These are phyloP conservation scores for Oryza meyeriana DNA, from an alignment of 176 grass and related monocot species.

Conservation along the genomic window DNA sequence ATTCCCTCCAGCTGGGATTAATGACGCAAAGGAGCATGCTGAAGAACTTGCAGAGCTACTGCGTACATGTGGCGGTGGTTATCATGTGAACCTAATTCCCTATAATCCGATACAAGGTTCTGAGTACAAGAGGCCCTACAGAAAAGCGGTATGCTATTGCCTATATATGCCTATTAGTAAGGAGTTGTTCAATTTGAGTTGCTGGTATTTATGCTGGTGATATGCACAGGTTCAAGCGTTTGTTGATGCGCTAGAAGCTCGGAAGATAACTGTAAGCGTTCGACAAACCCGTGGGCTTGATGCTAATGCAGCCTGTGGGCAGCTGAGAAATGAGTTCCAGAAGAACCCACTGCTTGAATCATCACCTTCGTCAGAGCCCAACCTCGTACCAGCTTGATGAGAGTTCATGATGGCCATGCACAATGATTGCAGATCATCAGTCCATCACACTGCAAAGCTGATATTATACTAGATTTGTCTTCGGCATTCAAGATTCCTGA, in stretches of 20 bases:
- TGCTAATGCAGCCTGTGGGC: slow-evolving; percentile 90
- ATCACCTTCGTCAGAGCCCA: slow-evolving; percentile 14
- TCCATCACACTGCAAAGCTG: neutral
- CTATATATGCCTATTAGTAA: neutral
- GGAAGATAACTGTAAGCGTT: slow-evolving; percentile 79
- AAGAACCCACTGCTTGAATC: slow-evolving; percentile 64
- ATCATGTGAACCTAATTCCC: slow-evolving; percentile 95
- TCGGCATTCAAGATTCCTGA: neutral
- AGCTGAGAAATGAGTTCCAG: slow-evolving; percentile 88
- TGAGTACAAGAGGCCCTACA: slow-evolving; percentile 91
- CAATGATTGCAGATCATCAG: neutral
- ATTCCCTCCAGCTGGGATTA: slow-evolving; percentile 64
- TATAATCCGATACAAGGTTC: slow-evolving; percentile 94
- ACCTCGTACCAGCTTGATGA: slow-evolving; percentile 36
- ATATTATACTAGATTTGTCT: neutral
- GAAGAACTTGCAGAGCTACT: slow-evolving; percentile 70
- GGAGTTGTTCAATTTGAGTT: neutral
- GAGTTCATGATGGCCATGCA: neutral
- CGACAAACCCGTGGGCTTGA: slow-evolving; percentile 87
- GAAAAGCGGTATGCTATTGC: slow-evolving; percentile 61
- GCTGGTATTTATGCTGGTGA: neutral
- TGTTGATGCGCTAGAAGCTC: slow-evolving; percentile 57
- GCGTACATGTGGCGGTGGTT: slow-evolving; percentile 57
- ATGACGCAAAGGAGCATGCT: slow-evolving; percentile 71
- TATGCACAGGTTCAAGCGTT: slow-evolving; percentile 62